Evolutionary conservation across 208 protist genomes (phyloP).

Genomic region (Naegleria gruberi): DNA sequence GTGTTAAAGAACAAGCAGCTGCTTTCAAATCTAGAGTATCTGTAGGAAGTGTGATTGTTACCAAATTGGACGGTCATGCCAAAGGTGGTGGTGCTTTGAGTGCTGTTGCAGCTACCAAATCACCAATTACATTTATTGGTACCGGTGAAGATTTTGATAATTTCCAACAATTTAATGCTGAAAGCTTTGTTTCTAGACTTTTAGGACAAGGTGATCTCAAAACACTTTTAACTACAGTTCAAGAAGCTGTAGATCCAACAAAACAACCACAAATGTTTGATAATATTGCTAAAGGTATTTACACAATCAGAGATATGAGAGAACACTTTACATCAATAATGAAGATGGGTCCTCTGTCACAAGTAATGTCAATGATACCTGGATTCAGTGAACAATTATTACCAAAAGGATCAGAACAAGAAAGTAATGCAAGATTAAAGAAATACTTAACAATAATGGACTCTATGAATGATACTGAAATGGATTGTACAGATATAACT

Average conservation of each 20-base stretch:
- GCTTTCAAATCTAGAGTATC: slow-evolving; percentile 79
- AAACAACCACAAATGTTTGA: slow-evolving; percentile 40
- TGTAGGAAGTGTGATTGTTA: slow-evolving; percentile 96
- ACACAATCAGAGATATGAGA: slow-evolving; percentile 33
- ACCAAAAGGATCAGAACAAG: slow-evolving; percentile 5
- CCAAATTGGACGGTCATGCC: slow-evolving; percentile 97
- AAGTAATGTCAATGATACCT: slow-evolving; percentile 33
- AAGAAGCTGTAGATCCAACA: slow-evolving; percentile 57
- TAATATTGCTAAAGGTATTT: slow-evolving; percentile 34
- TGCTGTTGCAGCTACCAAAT: slow-evolving; percentile 90
- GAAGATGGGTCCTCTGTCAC: slow-evolving; percentile 24
- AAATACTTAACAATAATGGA: slow-evolving; percentile 54
- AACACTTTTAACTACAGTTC: slow-evolving; percentile 76
- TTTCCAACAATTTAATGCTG: slow-evolving; percentile 80
- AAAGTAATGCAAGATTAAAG: slow-evolving; percentile 18
- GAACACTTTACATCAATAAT: slow-evolving; percentile 26
- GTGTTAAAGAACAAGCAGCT: slow-evolving; percentile 83
- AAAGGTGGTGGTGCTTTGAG: slow-evolving; percentile 96
- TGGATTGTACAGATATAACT: slow-evolving; percentile 7
- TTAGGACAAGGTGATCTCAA: slow-evolving; percentile 91
- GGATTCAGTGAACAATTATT: slow-evolving; percentile 23
- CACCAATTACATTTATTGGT: slow-evolving; percentile 96
- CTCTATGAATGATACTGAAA: slow-evolving; percentile 55
- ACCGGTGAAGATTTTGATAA: slow-evolving; percentile 95
- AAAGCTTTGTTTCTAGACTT: slow-evolving; percentile 75